Base-by-base conservation (phyloP, 345 rosid genomes). In the Tarenaya hassleriana region DNA sequence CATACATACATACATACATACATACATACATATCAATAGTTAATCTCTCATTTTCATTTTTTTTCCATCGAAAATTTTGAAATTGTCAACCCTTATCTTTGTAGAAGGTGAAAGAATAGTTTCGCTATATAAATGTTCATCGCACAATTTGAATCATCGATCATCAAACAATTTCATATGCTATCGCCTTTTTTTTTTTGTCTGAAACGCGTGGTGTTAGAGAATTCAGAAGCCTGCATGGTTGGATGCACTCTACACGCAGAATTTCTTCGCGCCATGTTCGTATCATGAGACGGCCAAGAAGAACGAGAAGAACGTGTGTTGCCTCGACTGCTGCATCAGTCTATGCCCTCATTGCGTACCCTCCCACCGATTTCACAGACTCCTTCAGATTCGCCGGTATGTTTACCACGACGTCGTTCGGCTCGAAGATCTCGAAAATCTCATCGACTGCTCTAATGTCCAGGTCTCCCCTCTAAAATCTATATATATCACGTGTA, bases 331-430 rank as follows among this genome's bases (percentile, higher is more conserved):
- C 71, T 92, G 97, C 61, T 83, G 95, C 71, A 60, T 66, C 41
- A 92, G 98, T 63, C 76, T 92, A 3, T 92, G 98, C 66, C 95
- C 98, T 76, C 95, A 88, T 19, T 92, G 98, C 49, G 73, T 92
- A 3, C 81, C 95, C 1, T 75, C 85, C 8, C 98, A 92, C 66
- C 84, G 91, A 53, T 81, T 69, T 59, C 97, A 92, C 32, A 64
- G 94, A 14, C 95, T 92, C 40, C 98, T 92, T 58, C 98, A 92
- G 54, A 74, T 91, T 60, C 95, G 98, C 5, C 95, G 96, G 4
- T 92, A 92, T 42, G 96, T 92, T 7, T 92, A 92, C 63, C 98
- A 88, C 16, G 98, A 92, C 8, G 98, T 92, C 52, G 98, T 92
- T 52, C 59, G 98, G 63, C 67, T 92, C 61, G 96, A 92, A 60